Base-by-base conservation (phyloP, 768 basidiomycete genomes). In the Amanita molliuscula region DNA sequence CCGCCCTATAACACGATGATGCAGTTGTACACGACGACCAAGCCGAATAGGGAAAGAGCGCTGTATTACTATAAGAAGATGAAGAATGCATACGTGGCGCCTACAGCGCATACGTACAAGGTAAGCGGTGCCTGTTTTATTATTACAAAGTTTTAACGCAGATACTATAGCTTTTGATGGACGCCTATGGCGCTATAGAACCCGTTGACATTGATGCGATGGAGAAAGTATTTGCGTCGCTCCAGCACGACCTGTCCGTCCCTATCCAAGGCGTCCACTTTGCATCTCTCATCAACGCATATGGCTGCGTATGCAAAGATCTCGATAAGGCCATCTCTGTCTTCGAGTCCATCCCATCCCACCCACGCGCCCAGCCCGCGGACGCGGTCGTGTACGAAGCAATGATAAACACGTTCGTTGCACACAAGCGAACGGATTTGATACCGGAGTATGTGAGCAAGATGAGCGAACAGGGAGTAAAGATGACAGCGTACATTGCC, bases 1-100 rank as follows among this genome's bases (percentile, higher is more conserved):
- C 96, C 95, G 16, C 95, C 95, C 0, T 99, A 83, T 75, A 99
- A 99, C 69, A 93, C 87, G 29, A 96, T 99, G 93, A 97, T 99
- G 79, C 96, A 99, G 64, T 73, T 95, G 58, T 93, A 91, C 67
- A 84, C 86, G 44, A 80, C 84, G 49, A 92, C 87, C n/a, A 88
- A 87, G 63, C 95, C 92, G 1, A 84, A 89, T 54, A 79, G 92
- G 47, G 76, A 75, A 23, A 76, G 81, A 42, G 88, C 84, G 15
- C 65, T 97, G 23, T 71, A 77, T 57, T 98, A 83, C 63, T 86
- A 86, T 63, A 61, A 84, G 43, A 71, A 78, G 59, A 72, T 99
- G 65, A 62, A 69, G 31, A 61, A 64, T 25, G 81, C 76, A 3
- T 66, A 72, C 0, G 81, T 98, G 21, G 58, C 67, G 3, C 92